Evolutionary conservation across 2,329 filamentous ascomycete genomes (phyloP).

Genomic region (Coniella lustricola): DNA sequence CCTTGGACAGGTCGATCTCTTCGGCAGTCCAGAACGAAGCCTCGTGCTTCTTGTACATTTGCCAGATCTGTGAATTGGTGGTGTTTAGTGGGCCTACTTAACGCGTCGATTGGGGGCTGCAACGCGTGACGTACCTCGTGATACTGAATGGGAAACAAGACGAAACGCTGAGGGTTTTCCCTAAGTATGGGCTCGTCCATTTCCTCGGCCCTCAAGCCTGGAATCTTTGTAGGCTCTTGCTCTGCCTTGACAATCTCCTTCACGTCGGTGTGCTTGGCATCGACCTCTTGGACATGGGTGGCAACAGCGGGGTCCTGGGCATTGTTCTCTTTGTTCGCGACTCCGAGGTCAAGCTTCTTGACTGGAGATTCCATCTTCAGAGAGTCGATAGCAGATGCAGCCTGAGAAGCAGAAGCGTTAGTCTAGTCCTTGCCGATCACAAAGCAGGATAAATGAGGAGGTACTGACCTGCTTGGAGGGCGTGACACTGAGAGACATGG

Average conservation of each 20-base stretch:
- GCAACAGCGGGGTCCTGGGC: constrained; percentile 45
- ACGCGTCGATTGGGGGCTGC: constrained; percentile 53
- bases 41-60: constrained; percentile 99
- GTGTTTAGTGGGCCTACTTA: constrained; percentile 48
- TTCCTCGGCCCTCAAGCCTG: constrained; percentile 53
- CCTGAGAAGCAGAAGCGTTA: constrained; percentile 47
- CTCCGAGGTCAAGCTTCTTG: constrained; percentile 79
- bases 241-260: constrained; percentile 36
- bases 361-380: constrained; percentile 89
- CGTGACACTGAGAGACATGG: constrained; percentile 65
- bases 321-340: constrained; percentile 75
- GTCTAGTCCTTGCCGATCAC: constrained; percentile 18
- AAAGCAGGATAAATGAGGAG: not conserved
- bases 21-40: constrained; percentile 99
- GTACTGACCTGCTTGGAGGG: constrained; percentile 27
- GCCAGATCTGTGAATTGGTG: constrained; percentile 70
- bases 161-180: constrained; percentile 94
- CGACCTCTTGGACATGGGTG: constrained; percentile 47
- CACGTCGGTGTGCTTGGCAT: constrained; percentile 49
- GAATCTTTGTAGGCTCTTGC: constrained; percentile 29
- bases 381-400: constrained; percentile 76
- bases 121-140: constrained; percentile 71
- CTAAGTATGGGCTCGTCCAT: constrained; percentile 83
- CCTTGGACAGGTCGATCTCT: constrained; percentile 98
- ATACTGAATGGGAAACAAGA: constrained; percentile 98